These are phyloP conservation scores for Eucalyptus pumila DNA, from an alignment of 345 rosid species.

Conservation along the genomic window DNA sequence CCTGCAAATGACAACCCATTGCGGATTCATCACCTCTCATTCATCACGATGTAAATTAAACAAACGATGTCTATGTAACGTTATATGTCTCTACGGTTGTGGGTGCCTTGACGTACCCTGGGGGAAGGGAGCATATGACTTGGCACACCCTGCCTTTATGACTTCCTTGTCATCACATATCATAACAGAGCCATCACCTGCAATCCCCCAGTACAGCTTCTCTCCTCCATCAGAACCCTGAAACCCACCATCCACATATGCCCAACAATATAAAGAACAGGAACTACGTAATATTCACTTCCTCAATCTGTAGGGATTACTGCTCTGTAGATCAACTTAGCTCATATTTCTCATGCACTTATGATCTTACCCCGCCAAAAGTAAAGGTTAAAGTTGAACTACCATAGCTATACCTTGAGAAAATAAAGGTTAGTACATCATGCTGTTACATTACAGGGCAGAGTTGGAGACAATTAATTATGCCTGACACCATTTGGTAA, in stretches of 20 bases:
- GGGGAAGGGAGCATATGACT: conserved; percentile 95
- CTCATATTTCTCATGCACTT: neutral
- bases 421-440: neutral
- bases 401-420: neutral
- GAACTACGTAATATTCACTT: neutral
- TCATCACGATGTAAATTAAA: neutral
- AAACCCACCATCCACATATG: neutral
- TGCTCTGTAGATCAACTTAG: neutral
- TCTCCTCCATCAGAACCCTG: conserved; percentile 83
- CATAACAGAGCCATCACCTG: conserved; percentile 79
- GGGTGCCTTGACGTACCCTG: conserved; percentile 5
- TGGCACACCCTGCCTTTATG: conserved; percentile 76
- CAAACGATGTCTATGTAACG: neutral
- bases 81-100: neutral
- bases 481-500: neutral
- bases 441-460: neutral
- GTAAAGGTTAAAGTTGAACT: neutral
- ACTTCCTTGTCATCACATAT: conserved; percentile 71
- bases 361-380: neutral
- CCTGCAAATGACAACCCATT: conserved; percentile 13
- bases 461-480: neutral
- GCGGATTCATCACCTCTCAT: neutral
- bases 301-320: neutral
- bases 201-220: conserved; percentile 75
- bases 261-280: neutral